These are phyloP conservation scores for Aspergillus novoparasiticus DNA, from an alignment of 2,329 filamentous ascomycete genomes.

Conservation along the genomic window DNA sequence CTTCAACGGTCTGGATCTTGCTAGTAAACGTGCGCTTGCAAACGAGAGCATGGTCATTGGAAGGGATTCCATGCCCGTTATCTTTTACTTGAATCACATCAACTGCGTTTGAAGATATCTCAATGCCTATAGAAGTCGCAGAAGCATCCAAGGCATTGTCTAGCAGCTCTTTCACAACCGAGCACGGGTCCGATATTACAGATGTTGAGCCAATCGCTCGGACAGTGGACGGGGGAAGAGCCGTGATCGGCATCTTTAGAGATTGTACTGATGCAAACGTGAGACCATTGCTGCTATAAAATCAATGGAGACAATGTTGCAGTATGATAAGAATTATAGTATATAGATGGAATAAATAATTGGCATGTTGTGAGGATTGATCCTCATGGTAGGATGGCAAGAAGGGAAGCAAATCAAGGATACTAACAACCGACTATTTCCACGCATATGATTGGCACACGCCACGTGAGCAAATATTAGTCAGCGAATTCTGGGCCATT, in stretches of 20 bases:
- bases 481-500: background rate
- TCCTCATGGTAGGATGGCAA: background rate
- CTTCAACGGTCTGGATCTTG: slow-evolving; percentile 62
- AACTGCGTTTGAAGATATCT: slow-evolving; percentile 61
- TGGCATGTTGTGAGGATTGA: background rate
- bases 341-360: slow-evolving; percentile 6
- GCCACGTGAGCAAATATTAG: slow-evolving; percentile 16
- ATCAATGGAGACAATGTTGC: too few relatives aligned
- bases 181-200: slow-evolving; percentile 58
- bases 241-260: slow-evolving; percentile 48
- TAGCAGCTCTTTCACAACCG: slow-evolving; percentile 65
- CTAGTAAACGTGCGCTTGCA: slow-evolving; percentile 64
- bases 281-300: background rate
- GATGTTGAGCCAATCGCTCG: slow-evolving; percentile 60
- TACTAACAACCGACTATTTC: slow-evolving; percentile 14
- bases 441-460: slow-evolving; percentile 14
- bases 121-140: slow-evolving; percentile 59
- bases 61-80: slow-evolving; percentile 64
- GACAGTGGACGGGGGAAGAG: slow-evolving; percentile 46
- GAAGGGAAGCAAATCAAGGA: slow-evolving; percentile 2
- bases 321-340: background rate
- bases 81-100: slow-evolving; percentile 66
- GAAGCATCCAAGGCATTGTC: slow-evolving; percentile 69
- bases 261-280: background rate
- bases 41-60: slow-evolving; percentile 57